phyloP scores from a whole-genome alignment of 306 rosid genomes.

The Hippophae gyantsensis region DNA sequence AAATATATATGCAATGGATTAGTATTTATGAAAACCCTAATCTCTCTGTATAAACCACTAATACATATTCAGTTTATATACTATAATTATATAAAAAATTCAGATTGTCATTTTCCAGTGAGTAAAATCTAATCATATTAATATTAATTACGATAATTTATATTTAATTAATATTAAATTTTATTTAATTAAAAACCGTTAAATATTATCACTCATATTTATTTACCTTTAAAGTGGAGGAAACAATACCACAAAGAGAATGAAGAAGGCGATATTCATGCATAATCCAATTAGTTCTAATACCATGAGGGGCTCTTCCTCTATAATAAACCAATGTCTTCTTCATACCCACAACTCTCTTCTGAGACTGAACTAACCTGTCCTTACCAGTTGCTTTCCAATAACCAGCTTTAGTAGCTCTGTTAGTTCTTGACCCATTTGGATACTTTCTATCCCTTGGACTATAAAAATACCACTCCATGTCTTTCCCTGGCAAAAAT shows the following conservation, averaged over 20 bases:
- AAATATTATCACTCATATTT: no score
- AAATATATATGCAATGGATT: no score
- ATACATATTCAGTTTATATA: no score
- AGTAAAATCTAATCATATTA: no score
- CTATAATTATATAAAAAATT: no score
- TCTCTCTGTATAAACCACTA: no score
- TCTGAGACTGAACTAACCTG: conserved; percentile 59
- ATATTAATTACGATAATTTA: no score
- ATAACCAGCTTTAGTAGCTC: conserved; percentile 83
- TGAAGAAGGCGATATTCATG: conserved; percentile 71
- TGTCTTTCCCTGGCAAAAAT: conserved; percentile 74
- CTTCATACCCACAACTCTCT: conserved; percentile 69
- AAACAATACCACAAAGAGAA: conserved; percentile 30
- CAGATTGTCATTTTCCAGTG: no score
- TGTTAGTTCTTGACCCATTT: conserved; percentile 92
- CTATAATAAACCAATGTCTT: conserved; percentile 82
- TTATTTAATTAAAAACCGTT: no score
- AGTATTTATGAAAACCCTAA: no score
- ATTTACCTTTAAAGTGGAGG: conserved; percentile 64
- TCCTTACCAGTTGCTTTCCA: conserved; percentile 98
- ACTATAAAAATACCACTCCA: conserved; percentile 97
- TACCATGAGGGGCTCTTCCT: conserved; percentile 94
- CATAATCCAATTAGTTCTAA: conserved; percentile 94
- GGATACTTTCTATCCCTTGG: conserved; percentile 91
- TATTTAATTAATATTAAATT: no score